A percentile compares a stretch with the other conserved stretches of the same genome.
These are phyloP conservation scores for Abelmoschus esculentus DNA, from an alignment of 345 rosid genomes.

Conservation along the genomic window DNA sequence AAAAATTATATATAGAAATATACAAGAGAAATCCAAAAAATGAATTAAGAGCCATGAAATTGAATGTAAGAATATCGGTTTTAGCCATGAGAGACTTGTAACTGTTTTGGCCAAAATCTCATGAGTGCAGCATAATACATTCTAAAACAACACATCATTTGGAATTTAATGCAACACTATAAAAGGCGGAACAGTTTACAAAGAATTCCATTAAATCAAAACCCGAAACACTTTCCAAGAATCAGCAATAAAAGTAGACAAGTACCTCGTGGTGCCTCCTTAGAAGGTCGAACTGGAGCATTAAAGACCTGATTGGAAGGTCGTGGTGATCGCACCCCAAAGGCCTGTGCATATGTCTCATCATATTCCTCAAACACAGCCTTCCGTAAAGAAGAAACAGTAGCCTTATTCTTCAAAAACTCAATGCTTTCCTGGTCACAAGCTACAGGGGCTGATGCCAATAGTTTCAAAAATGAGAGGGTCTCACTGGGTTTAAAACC, in stretches of 20 bases:
- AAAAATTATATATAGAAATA: background rate
- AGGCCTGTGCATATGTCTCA: conserved; percentile 97
- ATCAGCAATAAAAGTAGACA: conserved; percentile 11
- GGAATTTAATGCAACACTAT: background rate
- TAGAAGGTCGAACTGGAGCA: conserved; percentile 28
- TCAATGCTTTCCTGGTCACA: conserved; percentile 37
- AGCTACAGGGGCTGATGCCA: conserved; percentile 53
- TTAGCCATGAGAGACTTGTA: background rate
- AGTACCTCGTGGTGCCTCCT: conserved; percentile 58
- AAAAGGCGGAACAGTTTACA: background rate
- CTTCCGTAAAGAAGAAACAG: conserved; percentile 59
- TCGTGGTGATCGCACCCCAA: conserved; percentile 55
- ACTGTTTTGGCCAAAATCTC: background rate
- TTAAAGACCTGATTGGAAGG: conserved; percentile 38
- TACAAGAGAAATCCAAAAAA: background rate
- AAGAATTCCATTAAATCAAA: conserved; percentile 14
- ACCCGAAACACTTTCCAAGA: background rate
- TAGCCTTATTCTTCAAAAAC: conserved; percentile 54
- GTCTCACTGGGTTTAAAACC: conserved; percentile 48
- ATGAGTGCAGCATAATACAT: no score
- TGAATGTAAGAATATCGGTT: background rate
- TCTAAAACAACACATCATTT: background rate
- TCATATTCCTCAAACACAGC: conserved; percentile 94
- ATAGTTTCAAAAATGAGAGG: conserved; percentile 51
- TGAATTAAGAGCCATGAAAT: background rate